Base-by-base conservation (phyloP, 768 basidiomycete genomes). In the Suillus placidus region DNA sequence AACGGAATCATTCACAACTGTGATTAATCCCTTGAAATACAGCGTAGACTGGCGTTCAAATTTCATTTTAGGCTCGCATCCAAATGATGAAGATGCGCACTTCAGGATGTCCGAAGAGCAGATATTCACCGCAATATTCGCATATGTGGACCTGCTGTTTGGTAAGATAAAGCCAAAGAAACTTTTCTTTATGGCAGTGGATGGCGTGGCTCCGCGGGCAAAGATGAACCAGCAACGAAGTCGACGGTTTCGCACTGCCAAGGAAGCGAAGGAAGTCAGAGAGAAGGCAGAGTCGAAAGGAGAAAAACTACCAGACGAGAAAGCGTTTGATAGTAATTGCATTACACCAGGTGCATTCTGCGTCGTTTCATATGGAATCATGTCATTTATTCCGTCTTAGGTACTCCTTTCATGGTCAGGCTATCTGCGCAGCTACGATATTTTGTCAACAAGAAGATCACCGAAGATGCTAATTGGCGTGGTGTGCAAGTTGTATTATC, bases 221-320 rank as follows among this genome's bases (percentile, higher is more conserved):
- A 99, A 99, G 85, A 97, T 98, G 97, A 99, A 99, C 75, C 97
- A 99, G 78, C 97, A 99, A 74, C 89, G 97, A 23, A 90, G 92
- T 74, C 84, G 97, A 45, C 88, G 96, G 55, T 99, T 99, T 81
- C 83, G 97, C 64, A 95, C 96, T 0, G 96, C 96, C 8, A 94
- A 92, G 79, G 97, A 98, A 77, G 93, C 91, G 3, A 90, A 85
- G 70, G 95, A 99, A 76, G 80, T 92, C 42, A 81, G 90, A 65
- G 93, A 94, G 78, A 94, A 92, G 80, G 97, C 97, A 2, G 85
- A 88, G 76, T 81, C 85, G 60, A 94, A 93, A 70, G 97, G 97
- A 49, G 96, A 98, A 81, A 88, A 91, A 72, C 76, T 99, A 61
- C 97, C 97, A 3, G 88, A 91, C 5, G 91, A 94, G 81, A 97